phyloP scores from a whole-genome alignment of 2,329 filamentous ascomycete genomes.

The Fusarium nelsonii region DNA sequence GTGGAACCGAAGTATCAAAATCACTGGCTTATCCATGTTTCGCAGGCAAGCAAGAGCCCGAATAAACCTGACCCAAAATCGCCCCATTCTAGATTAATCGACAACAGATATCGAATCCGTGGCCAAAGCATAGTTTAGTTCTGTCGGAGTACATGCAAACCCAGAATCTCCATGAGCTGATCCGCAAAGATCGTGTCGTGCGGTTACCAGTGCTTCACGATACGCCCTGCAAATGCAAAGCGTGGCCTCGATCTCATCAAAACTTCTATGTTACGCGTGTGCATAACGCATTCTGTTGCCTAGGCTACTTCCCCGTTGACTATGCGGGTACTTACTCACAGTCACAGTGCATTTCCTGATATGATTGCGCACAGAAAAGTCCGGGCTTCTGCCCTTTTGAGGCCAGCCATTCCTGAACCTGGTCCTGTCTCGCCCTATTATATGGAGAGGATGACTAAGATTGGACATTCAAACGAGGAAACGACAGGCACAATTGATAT shows the following conservation, averaged over 20 bases:
- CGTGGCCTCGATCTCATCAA: conserved; percentile 12
- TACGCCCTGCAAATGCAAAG: conserved; percentile 10
- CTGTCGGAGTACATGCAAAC: too few species aligned
- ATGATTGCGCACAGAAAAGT: conserved; percentile 1
- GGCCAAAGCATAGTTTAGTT: background rate
- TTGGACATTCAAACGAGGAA: background rate
- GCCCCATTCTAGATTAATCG: background rate
- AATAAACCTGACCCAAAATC: background rate
- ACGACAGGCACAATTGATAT: background rate
- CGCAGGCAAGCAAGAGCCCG: background rate
- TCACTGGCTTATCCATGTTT: background rate
- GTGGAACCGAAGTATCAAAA: background rate
- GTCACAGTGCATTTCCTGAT: conserved; percentile 1
- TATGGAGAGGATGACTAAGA: background rate
- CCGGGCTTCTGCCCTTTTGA: conserved; percentile 2
- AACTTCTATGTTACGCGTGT: conserved; percentile 8
- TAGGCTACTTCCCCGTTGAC: background rate
- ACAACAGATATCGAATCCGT: background rate
- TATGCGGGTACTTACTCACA: background rate
- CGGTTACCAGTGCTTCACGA: background rate
- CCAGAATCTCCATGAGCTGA: background rate
- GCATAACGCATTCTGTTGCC: conserved; percentile 7
- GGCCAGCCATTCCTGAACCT: conserved; percentile 5
- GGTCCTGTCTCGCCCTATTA: conserved; percentile 5
- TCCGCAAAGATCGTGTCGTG: conserved; percentile 5